A percentile compares a stretch with the other conserved stretches of the same genome.
Evolutionary conservation across 805 yeast genomes (phyloP).

Genomic region (Wickerhamiella dianesei): DNA sequence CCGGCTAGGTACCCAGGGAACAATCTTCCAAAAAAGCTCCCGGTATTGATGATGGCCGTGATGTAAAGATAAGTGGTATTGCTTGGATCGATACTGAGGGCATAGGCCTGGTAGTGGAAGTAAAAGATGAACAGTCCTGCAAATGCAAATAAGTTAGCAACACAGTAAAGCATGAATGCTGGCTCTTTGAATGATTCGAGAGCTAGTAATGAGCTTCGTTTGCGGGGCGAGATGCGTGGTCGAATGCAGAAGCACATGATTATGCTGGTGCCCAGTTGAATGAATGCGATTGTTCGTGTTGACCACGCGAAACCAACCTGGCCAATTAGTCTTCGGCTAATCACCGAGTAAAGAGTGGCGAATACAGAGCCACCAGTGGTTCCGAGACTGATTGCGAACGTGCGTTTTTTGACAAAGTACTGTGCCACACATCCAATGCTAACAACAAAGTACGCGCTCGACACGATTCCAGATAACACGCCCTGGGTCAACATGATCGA

Average conservation of each 20-base stretch:
- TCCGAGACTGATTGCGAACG: conserved; percentile 33
- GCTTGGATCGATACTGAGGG: neutral
- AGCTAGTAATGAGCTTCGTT: neutral
- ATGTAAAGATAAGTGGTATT: neutral
- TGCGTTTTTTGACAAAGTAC: conserved; percentile 33
- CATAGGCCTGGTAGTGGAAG: neutral
- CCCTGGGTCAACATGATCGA: conserved; percentile 44
- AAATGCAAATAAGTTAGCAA: neutral
- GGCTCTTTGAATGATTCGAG: conserved; percentile 1
- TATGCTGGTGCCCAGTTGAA: conserved; percentile 10
- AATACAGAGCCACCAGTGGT: conserved; percentile 41
- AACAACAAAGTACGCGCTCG: conserved; percentile 32
- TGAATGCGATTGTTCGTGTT: conserved; percentile 32
- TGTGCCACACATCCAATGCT: conserved; percentile 33
- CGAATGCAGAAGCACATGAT: neutral
- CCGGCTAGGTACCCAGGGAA: neutral
- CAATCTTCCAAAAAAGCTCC: neutral
- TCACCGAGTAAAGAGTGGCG: conserved; percentile 35
- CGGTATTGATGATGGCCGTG: neutral
- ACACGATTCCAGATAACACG: conserved; percentile 34
- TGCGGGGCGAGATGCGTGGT: neutral
- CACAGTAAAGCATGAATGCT: neutral
- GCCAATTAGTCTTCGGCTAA: conserved; percentile 31
- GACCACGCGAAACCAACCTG: conserved; percentile 40
- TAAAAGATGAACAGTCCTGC: neutral